Conservation (phyloP, 345 rosid genomes). For the Eucalyptus sp. region DNA sequence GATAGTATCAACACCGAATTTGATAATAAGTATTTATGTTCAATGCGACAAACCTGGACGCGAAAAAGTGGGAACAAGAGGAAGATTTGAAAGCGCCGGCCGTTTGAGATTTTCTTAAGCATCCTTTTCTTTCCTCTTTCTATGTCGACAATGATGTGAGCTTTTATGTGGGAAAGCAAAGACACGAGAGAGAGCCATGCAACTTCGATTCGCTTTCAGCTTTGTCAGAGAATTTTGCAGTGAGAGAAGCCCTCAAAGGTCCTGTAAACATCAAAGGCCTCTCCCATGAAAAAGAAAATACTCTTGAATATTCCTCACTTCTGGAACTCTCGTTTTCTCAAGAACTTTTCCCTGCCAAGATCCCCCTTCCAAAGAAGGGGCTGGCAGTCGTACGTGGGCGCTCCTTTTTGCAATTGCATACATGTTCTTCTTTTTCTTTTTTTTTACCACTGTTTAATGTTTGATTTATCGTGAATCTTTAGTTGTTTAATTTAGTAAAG, state of each 20-base stretch:
- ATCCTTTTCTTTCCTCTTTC: not conserved
- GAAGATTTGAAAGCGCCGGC: not conserved
- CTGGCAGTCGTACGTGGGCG: not conserved
- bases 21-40: not conserved
- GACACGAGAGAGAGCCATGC: not conserved
- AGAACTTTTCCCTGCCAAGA: not conserved
- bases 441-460: not conserved
- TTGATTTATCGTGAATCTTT: not conserved
- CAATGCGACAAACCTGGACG: not conserved
- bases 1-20: not conserved
- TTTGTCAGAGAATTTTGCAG: not conserved
- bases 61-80: not conserved
- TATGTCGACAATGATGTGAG: not conserved
- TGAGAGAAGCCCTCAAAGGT: not conserved
- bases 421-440: not conserved
- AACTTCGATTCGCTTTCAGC: not conserved
- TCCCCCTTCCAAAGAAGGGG: not conserved
- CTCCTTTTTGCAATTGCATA: not conserved
- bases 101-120: not conserved
- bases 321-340: not conserved
- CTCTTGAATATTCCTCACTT: not conserved
- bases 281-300: not conserved
- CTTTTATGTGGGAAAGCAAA: not conserved
- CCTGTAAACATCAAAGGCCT: not conserved
- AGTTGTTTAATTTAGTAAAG: not conserved